phyloP scores from a whole-genome alignment of 768 basidiomycete species.

The Pulveroboletus frians region DNA sequence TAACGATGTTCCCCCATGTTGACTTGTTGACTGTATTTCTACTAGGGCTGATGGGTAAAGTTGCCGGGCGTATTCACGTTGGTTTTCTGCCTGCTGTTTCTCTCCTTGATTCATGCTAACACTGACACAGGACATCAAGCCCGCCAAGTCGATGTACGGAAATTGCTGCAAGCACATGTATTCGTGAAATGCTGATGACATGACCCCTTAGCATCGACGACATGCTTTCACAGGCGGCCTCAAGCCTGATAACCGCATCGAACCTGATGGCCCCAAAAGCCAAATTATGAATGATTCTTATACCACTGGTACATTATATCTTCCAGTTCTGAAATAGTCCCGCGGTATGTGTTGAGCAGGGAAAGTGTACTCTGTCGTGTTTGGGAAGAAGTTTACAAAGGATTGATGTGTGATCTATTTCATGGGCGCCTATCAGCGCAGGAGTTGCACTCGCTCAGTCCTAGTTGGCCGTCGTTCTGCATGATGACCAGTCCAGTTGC shows the following conservation, averaged over 20 bases:
- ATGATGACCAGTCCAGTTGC: conserved; percentile 7
- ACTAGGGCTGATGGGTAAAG: conserved; percentile 73
- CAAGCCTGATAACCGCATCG: conserved; percentile 45
- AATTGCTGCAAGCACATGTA: background rate
- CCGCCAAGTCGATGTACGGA: conserved; percentile 79
- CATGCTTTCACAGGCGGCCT: conserved; percentile 65
- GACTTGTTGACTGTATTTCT: conserved; percentile 1
- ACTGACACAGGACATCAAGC: conserved; percentile 59
- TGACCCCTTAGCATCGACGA: conserved; percentile 62
- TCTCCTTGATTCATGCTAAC: conserved; percentile 1
- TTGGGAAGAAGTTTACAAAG: background rate
- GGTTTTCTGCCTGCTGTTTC: conserved; percentile 17
- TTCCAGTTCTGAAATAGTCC: background rate
- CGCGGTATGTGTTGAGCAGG: background rate
- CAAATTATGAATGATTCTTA: conserved; percentile 36
- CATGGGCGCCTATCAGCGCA: background rate
- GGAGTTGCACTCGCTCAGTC: background rate
- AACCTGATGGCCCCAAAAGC: conserved; percentile 40
- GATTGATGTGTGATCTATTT: background rate
- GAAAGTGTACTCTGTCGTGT: too few relatives aligned
- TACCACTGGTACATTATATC: background rate
- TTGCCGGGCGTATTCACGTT: conserved; percentile 65
- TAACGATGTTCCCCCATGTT: background rate
- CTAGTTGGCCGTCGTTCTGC: background rate
- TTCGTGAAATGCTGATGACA: conserved; percentile 7